phyloP scores from a whole-genome alignment of 192 early-diverging fungal species.

The Geranomyces variabilis region DNA sequence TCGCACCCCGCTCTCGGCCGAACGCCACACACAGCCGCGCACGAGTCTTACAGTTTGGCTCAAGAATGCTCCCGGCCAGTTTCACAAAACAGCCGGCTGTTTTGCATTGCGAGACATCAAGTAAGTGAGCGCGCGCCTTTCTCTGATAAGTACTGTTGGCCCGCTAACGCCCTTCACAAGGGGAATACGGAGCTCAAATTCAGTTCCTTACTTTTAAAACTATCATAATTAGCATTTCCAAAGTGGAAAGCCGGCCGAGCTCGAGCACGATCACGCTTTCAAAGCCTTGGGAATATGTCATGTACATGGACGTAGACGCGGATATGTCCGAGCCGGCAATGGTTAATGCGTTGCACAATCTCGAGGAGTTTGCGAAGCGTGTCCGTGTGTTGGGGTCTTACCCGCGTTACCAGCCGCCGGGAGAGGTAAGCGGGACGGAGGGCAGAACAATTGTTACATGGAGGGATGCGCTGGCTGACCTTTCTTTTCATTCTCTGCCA shows the following conservation, averaged over 20 bases:
- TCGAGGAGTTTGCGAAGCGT: conserved; percentile 38
- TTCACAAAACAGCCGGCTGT: conserved; percentile 30
- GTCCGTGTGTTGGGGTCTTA: conserved; percentile 39
- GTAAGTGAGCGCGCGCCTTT: too few species aligned
- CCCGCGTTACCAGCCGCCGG: conserved; percentile 38
- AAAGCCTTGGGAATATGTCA: conserved; percentile 43
- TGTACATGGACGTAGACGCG: conserved; percentile 46
- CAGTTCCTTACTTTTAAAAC: too few species aligned
- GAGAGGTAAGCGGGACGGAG: conserved; percentile 26
- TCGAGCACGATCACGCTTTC: conserved; percentile 30
- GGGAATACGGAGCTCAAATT: too few species aligned
- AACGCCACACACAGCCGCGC: conserved; percentile 35
- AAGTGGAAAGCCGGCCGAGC: conserved; percentile 43
- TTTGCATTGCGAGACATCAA: conserved; percentile 49
- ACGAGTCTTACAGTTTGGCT: conserved; percentile 35
- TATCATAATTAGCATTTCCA: conserved; percentile 33
- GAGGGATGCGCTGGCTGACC: background rate
- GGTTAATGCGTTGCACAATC: conserved; percentile 35
- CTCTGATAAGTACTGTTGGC: too few species aligned
- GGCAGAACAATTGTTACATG: too few species aligned
- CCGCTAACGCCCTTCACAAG: too few species aligned
- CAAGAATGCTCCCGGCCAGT: conserved; percentile 36
- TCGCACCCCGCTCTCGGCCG: conserved; percentile 22
- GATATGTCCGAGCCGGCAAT: conserved; percentile 20
- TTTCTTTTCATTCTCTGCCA: background rate